A percentile compares a stretch with the other conserved stretches of the same genome.
These are phyloP conservation scores for Volutella citrinella DNA, from an alignment of 2,329 filamentous ascomycete species.

Conservation along the genomic window DNA sequence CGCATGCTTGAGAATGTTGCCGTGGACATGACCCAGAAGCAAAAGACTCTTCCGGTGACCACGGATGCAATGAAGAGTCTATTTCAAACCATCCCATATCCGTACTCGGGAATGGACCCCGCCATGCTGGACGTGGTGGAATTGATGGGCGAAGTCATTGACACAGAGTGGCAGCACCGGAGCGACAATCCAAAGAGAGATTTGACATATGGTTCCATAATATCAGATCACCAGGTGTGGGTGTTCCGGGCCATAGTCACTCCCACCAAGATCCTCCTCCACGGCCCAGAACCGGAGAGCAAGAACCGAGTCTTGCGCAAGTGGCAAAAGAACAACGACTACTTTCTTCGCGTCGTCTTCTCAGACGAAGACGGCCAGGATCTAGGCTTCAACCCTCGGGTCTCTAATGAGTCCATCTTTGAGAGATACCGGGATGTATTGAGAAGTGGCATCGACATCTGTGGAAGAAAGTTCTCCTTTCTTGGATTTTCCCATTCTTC, in stretches of 20 bases:
- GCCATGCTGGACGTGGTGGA: conserved; percentile 34
- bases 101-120: conserved; percentile 48
- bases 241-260: conserved; percentile 59
- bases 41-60: conserved; percentile 40
- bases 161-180: conserved; percentile 39
- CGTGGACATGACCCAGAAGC: conserved; percentile 18
- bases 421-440: conserved; percentile 61
- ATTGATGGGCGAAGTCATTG: conserved; percentile 38
- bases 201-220: conserved; percentile 21
- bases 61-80: conserved; percentile 53
- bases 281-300: conserved; percentile 62
- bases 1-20: conserved; percentile 36
- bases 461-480: conserved; percentile 61
- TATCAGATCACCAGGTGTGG: conserved; percentile 41
- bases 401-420: conserved; percentile 48
- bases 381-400: conserved; percentile 53
- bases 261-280: conserved; percentile 54
- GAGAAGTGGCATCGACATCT: conserved; percentile 57
- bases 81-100: conserved; percentile 49
- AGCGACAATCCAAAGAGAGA: conserved; percentile 20
- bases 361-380: conserved; percentile 69
- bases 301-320: conserved; percentile 71
- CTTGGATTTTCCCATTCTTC: conserved; percentile 80
- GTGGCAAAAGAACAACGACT: conserved; percentile 55
- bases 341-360: conserved; percentile 70